These are phyloP conservation scores for Penicillium sp. DNA, from an alignment of 2,329 filamentous ascomycete species.

Conservation along the genomic window DNA sequence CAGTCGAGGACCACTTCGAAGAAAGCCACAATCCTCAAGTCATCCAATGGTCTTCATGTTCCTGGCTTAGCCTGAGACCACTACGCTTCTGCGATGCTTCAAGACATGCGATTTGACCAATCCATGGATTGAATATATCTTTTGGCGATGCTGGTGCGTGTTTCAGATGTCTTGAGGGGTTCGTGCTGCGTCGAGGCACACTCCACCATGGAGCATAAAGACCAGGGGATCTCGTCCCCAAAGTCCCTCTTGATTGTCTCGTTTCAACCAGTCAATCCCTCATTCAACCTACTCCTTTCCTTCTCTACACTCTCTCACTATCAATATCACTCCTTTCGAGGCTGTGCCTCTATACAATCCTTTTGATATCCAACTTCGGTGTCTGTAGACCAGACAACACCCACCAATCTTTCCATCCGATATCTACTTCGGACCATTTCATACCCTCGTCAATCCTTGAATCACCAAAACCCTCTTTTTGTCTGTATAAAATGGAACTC, in stretches of 20 bases:
- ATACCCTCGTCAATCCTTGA: background rate
- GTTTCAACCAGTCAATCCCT: background rate
- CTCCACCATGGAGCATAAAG: conserved; percentile 8
- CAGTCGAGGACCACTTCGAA: background rate
- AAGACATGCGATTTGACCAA: background rate
- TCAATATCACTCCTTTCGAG: background rate
- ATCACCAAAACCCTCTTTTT: background rate
- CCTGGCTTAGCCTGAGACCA: background rate
- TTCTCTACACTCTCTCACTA: background rate
- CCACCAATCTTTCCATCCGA: background rate
- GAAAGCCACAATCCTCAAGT: background rate
- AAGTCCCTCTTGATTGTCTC: background rate
- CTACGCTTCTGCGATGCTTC: background rate
- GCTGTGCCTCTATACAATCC: conserved; percentile 2
- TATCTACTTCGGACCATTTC: background rate
- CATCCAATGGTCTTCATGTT: conserved; percentile 7
- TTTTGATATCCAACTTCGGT: background rate
- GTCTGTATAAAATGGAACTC: conserved; percentile 6
- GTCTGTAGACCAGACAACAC: conserved; percentile 2
- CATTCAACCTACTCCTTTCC: background rate
- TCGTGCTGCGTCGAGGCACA: background rate
- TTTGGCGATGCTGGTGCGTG: background rate
- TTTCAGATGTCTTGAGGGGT: conserved; percentile 4
- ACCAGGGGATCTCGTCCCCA: background rate
- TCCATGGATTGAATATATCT: background rate